These are phyloP conservation scores for Paratinospora sagittata DNA, from an alignment of 164 flowering plant species.

Conservation along the genomic window DNA sequence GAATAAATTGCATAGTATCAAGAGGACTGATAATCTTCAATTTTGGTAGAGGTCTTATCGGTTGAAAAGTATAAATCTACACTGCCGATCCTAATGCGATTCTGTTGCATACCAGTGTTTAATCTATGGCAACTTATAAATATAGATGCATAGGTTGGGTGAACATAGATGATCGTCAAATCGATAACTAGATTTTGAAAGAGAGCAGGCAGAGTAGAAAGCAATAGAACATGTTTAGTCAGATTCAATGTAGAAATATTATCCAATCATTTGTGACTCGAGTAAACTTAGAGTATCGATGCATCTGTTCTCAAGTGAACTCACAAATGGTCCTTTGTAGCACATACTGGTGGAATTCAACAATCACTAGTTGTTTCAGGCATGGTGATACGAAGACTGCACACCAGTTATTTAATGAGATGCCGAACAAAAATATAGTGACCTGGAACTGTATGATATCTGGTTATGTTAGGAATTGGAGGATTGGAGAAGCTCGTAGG, in stretches of 20 bases:
- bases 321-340: background rate
- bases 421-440: constrained; percentile 22
- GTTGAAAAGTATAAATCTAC: background rate
- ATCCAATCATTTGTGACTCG: background rate
- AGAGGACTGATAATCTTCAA: background rate
- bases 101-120: background rate
- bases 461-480: constrained; percentile 21
- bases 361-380: constrained; percentile 19
- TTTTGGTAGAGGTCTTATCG: background rate
- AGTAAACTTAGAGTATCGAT: background rate
- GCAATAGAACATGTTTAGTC: background rate
- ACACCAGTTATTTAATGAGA: constrained; percentile 18
- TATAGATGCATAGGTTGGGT: constrained; percentile 23
- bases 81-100: background rate
- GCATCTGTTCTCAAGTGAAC: background rate
- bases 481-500: constrained; percentile 20
- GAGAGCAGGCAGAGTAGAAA: constrained; percentile 13
- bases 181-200: background rate
- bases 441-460: constrained; percentile 35
- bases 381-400: constrained; percentile 22
- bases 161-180: constrained; percentile 32
- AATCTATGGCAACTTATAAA: background rate
- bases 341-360: constrained; percentile 19
- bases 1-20: background rate
- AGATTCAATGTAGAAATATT: background rate